phyloP scores from a whole-genome alignment of 306 rosid genomes.

The Albizia julibrissin region DNA sequence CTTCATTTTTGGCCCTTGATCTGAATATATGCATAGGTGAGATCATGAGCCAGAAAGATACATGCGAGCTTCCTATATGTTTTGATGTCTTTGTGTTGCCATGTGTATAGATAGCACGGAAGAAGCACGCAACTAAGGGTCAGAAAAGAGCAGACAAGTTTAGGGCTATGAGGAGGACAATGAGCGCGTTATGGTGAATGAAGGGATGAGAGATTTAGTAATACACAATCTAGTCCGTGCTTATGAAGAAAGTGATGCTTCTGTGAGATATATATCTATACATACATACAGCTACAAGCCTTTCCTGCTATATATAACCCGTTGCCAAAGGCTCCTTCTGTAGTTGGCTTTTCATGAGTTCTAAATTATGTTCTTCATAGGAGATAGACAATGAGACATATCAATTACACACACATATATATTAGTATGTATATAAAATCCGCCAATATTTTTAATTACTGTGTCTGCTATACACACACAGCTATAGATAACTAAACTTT shows the following conservation, averaged over 20 bases:
- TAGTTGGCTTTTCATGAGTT: background rate
- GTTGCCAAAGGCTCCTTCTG: background rate
- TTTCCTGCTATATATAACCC: background rate
- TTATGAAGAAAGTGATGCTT: slow-evolving; percentile 16
- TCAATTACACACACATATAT: background rate
- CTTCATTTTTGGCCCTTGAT: background rate
- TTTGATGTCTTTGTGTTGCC: background rate
- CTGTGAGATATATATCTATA: background rate
- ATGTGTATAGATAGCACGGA: slow-evolving; percentile 34
- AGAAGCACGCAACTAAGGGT: slow-evolving; percentile 36
- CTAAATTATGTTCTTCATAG: background rate
- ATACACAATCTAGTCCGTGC: background rate
- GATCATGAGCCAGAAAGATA: background rate
- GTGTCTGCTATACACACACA: background rate
- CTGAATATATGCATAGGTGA: background rate
- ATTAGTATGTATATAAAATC: background rate
- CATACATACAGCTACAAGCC: background rate
- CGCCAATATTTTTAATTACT: background rate
- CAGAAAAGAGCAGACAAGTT: slow-evolving; percentile 48
- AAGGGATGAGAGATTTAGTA: background rate
- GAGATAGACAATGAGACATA: background rate
- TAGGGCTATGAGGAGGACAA: slow-evolving; percentile 54
- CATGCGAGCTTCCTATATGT: background rate
- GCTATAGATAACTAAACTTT: no score
- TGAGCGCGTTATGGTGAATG: slow-evolving; percentile 54